phyloP scores from a whole-genome alignment of 768 basidiomycete genomes.

The Lactarius deliciosus region DNA sequence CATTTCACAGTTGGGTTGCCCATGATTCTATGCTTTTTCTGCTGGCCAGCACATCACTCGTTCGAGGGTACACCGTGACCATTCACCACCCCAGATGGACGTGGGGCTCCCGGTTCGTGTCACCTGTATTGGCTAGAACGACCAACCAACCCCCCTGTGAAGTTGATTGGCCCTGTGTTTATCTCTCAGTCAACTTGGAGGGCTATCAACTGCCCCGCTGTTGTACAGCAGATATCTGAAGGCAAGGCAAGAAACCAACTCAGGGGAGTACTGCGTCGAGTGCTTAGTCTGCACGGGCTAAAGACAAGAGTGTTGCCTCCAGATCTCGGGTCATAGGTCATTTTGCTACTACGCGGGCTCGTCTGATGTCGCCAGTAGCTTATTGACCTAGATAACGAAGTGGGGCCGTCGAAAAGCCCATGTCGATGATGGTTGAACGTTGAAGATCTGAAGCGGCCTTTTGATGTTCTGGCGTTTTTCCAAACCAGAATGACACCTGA shows the following conservation, averaged over 20 bases:
- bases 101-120: too few species aligned
- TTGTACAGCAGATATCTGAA: too few species aligned
- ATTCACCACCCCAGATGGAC: constrained; percentile 1
- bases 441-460: background rate
- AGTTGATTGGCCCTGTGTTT: background rate
- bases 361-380: background rate
- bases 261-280: too few species aligned
- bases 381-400: background rate
- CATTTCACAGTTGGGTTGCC: constrained; percentile 44
- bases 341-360: background rate
- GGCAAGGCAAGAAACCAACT: too few species aligned
- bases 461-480: background rate
- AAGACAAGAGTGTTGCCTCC: background rate
- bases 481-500: too few species aligned
- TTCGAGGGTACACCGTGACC: constrained; percentile 24
- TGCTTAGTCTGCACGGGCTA: background rate
- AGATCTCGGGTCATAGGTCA: background rate
- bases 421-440: background rate
- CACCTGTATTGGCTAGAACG: background rate
- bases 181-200: background rate
- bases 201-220: too few species aligned
- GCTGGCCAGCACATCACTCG: constrained; percentile 29
- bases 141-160: background rate
- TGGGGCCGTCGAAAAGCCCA: background rate
- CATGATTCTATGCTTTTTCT: constrained; percentile 51